These are phyloP conservation scores for Afroboletus lepidellus DNA, from an alignment of 1,284 basidiomycete genomes.

Conservation along the genomic window DNA sequence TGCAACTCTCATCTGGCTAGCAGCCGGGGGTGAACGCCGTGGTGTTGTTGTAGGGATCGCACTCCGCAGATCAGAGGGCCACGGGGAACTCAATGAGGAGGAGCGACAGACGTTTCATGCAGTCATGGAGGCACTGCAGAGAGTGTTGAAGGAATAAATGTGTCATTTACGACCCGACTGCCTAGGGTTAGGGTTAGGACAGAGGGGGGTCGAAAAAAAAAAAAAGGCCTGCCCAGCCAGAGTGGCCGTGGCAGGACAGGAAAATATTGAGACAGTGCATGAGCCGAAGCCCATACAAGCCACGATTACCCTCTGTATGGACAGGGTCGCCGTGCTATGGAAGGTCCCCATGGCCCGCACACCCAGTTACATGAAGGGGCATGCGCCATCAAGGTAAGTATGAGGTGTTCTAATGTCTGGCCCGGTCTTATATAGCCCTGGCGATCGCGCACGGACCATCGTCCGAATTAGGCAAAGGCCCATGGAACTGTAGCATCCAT, in stretches of 20 bases:
- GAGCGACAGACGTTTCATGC: constrained; percentile 63
- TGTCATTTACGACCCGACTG: background rate
- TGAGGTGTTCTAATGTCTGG: constrained; percentile 10
- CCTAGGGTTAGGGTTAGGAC: constrained; percentile 47
- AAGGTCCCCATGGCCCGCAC: constrained; percentile 43
- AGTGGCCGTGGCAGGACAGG: constrained; percentile 32
- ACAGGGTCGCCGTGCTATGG: constrained; percentile 54
- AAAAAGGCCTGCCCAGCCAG: constrained; percentile 45
- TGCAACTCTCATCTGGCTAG: constrained; percentile 79
- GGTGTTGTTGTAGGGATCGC: constrained; percentile 72
- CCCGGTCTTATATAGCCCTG: constrained; percentile 13
- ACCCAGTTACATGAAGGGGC: constrained; percentile 40
- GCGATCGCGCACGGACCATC: constrained; percentile 24
- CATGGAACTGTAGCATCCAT: no score
- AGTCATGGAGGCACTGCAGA: constrained; percentile 50
- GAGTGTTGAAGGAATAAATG: background rate
- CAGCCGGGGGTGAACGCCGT: constrained; percentile 43
- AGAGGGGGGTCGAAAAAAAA: constrained; percentile 23
- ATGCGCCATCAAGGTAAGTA: constrained; percentile 39
- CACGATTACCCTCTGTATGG: constrained; percentile 32
- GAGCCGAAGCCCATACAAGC: constrained; percentile 37
- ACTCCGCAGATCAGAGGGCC: constrained; percentile 41
- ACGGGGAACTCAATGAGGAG: constrained; percentile 35
- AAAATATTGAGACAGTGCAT: constrained; percentile 43
- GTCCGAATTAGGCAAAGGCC: background rate